Conservation (phyloP, 1,284 basidiomycete genomes). For the Moniliella sp. region DNA sequence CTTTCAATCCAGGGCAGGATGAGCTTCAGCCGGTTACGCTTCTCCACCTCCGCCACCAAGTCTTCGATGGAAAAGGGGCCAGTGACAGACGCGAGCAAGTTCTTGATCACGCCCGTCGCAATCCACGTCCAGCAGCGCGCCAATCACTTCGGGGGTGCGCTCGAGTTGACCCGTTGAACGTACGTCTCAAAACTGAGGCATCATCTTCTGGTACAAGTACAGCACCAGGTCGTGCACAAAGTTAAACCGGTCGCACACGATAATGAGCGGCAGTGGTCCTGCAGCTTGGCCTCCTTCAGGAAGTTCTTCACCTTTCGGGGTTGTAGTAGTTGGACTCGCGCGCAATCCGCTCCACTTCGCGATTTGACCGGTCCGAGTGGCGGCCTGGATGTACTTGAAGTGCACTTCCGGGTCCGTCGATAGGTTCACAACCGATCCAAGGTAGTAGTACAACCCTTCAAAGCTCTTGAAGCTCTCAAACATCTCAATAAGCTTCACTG, state of each 20-base stretch:
- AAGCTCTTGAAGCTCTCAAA: slow-evolving; percentile 96
- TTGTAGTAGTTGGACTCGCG: slow-evolving; percentile 93
- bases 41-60: slow-evolving; percentile 56
- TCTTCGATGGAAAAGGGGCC: slow-evolving; percentile 80
- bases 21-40: slow-evolving; percentile 76
- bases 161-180: slow-evolving; percentile 90
- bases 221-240: slow-evolving; percentile 97
- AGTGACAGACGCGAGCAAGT: slow-evolving; percentile 70
- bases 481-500: slow-evolving; percentile 92
- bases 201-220: slow-evolving; percentile 92
- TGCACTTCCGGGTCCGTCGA: slow-evolving; percentile 89
- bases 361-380: slow-evolving; percentile 90
- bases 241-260: slow-evolving; percentile 98
- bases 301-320: slow-evolving; percentile 99
- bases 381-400: slow-evolving; percentile 99
- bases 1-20: slow-evolving; percentile 91
- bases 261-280: slow-evolving; percentile 96
- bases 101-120: slow-evolving; percentile 85
- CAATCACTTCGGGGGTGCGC: slow-evolving; percentile 94
- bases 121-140: slow-evolving; percentile 88
- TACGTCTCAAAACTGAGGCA: slow-evolving; percentile 96
- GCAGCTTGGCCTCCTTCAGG: slow-evolving; percentile 78
- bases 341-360: slow-evolving; percentile 95
- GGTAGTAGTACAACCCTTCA: slow-evolving; percentile 94
- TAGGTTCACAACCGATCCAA: slow-evolving; percentile 93